A percentile compares a stretch with the other conserved stretches of the same genome.
Evolutionary conservation across 441 rosid species (phyloP).

Genomic region (Populus tomentosa): DNA sequence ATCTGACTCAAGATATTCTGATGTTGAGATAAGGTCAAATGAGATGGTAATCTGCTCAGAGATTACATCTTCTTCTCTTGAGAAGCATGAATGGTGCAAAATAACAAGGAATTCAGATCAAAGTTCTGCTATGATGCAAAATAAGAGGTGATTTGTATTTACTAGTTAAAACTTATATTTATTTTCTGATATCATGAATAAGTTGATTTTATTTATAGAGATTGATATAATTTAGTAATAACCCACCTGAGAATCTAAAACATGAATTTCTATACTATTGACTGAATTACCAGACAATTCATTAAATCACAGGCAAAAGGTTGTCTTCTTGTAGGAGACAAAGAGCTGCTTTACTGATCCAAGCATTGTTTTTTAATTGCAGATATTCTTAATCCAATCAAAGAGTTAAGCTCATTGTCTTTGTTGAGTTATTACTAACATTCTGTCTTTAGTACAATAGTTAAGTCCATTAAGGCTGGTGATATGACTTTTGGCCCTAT

Average conservation of each 20-base stretch:
- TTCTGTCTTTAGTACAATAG: background rate
- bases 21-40: constrained; percentile 54
- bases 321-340: background rate
- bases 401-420: too few relatives aligned
- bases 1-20: constrained; percentile 49
- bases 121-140: constrained; percentile 58
- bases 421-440: background rate
- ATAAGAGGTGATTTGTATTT: constrained; percentile 46
- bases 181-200: background rate
- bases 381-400: too few relatives aligned
- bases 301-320: background rate
- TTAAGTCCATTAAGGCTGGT: too few relatives aligned
- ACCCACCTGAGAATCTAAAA: background rate
- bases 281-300: background rate
- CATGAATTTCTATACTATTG: background rate
- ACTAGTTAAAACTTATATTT: background rate
- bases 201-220: background rate
- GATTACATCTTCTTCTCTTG: constrained; percentile 41
- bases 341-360: background rate
- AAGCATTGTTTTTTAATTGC: too few relatives aligned
- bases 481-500: too few relatives aligned
- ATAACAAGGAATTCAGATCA: constrained; percentile 54
- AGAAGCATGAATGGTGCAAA: constrained; percentile 77
- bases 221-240: background rate
- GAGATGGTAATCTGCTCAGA: constrained; percentile 61